phyloP scores from a whole-genome alignment of 139 green algal species.

The Pycnococcus provasolii region DNA sequence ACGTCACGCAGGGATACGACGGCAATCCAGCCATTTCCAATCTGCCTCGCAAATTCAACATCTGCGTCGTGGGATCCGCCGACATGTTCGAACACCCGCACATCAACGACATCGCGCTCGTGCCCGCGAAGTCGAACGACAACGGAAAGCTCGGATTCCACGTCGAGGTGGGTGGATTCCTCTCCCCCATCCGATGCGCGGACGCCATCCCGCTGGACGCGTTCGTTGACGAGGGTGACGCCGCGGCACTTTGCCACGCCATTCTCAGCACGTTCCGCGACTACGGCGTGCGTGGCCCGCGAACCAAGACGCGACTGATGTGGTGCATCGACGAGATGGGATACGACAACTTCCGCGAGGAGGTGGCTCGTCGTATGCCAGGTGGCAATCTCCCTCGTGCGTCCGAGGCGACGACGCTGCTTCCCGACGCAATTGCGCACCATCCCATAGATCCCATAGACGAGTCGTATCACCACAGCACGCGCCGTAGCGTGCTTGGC shows the following conservation, averaged over 20 bases:
- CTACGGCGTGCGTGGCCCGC: constrained; percentile 64
- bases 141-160: constrained; percentile 64
- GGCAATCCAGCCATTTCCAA: constrained; percentile 81
- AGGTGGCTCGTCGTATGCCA: constrained; percentile 66
- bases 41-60: constrained; percentile 87
- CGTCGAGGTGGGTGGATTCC: constrained; percentile 85
- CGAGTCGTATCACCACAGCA: neutral
- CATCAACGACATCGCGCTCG: constrained; percentile 95
- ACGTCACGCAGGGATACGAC: constrained; percentile 49
- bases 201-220: constrained; percentile 70
- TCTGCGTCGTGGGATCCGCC: constrained; percentile 66
- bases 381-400: constrained; percentile 13
- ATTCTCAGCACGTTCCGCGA: constrained; percentile 57
- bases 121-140: constrained; percentile 58
- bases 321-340: constrained; percentile 80
- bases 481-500: constrained; percentile 49
- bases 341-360: constrained; percentile 45
- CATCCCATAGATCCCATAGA: constrained; percentile 27
- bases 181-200: constrained; percentile 83
- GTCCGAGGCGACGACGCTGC: constrained; percentile 1
- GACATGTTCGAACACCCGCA: constrained; percentile 95
- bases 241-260: constrained; percentile 27
- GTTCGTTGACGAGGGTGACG: constrained; percentile 44
- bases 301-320: constrained; percentile 89
- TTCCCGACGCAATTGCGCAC: too few species aligned